Conservation (phyloP, 176 grass and related monocot species). For the Pontederia paniculata region DNA sequence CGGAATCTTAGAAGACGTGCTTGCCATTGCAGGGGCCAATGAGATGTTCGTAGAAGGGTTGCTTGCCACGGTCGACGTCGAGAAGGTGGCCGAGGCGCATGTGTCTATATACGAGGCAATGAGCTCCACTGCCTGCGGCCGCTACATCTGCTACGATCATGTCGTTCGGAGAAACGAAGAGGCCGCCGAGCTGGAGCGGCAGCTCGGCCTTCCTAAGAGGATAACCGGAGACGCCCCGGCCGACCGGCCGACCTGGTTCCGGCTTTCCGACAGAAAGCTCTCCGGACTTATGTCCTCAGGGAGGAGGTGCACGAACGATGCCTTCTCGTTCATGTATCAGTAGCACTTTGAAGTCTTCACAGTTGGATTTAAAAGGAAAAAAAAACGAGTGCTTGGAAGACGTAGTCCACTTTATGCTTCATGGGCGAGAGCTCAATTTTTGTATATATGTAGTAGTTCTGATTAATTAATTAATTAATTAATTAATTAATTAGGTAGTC, state of each 20-base stretch:
- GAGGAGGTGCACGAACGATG: slow-evolving; percentile 73
- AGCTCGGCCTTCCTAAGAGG: slow-evolving; percentile 53
- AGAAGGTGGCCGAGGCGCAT: slow-evolving; percentile 70
- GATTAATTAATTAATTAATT: too few relatives aligned
- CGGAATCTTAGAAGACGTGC: background rate
- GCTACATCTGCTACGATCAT: slow-evolving; percentile 92
- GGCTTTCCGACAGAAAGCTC: slow-evolving; percentile 73
- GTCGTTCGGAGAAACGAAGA: slow-evolving; percentile 54
- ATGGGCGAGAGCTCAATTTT: too few relatives aligned
- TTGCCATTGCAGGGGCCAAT: slow-evolving; percentile 34
- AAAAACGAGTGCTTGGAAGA: too few relatives aligned
- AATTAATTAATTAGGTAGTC: too few relatives aligned
- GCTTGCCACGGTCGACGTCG: slow-evolving; percentile 62
- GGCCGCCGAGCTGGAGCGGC: slow-evolving; percentile 58
- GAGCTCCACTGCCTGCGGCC: slow-evolving; percentile 55
- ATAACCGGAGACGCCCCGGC: slow-evolving; percentile 15
- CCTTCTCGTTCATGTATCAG: slow-evolving; percentile 36
- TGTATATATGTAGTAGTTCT: too few relatives aligned
- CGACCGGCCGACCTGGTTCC: slow-evolving; percentile 45
- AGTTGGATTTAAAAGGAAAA: too few relatives aligned
- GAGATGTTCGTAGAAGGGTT: slow-evolving; percentile 66
- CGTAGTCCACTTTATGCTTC: too few relatives aligned
- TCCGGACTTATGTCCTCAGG: slow-evolving; percentile 43
- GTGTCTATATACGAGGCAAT: slow-evolving; percentile 73
- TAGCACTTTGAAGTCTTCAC: background rate